Percentiles rank a stretch among this genome's conserved stretches.
Conservation (phyloP, 345 rosid species). For the Xanthoceras sorbifolium region DNA sequence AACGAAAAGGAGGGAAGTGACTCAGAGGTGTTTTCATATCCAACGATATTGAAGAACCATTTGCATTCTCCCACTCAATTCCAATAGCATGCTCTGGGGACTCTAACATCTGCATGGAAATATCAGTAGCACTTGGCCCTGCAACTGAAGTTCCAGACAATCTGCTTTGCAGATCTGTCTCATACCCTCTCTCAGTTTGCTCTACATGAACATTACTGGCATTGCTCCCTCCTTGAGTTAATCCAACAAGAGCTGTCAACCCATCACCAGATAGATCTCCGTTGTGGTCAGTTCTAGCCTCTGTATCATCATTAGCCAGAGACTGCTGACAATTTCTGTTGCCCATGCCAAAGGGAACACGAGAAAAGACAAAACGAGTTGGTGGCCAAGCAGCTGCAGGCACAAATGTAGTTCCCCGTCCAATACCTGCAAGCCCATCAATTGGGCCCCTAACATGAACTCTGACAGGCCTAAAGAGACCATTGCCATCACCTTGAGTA, state of each 20-base stretch:
- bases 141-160: conserved; percentile 45
- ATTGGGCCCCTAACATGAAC: conserved; percentile 86
- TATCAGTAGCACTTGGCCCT: conserved; percentile 48
- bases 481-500: conserved; percentile 72
- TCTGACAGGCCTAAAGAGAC: conserved; percentile 78
- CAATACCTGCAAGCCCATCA: conserved; percentile 98
- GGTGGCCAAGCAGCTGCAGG: conserved; percentile 87
- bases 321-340: conserved; percentile 82
- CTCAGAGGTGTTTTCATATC: conserved; percentile 90
- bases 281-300: conserved; percentile 68
- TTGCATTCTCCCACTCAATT: conserved; percentile 75
- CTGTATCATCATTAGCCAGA: conserved; percentile 79
- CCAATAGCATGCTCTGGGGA: conserved; percentile 61
- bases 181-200: conserved; percentile 55
- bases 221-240: conserved; percentile 72
- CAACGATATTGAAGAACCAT: conserved; percentile 72
- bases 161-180: conserved; percentile 47
- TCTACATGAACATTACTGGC: conserved; percentile 50
- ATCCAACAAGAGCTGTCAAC: conserved; percentile 84
- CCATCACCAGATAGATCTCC: conserved; percentile 86
- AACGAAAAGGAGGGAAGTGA: conserved; percentile 98
- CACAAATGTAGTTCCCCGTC: conserved; percentile 79
- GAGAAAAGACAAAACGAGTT: conserved; percentile 89
- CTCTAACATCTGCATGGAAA: conserved; percentile 67
- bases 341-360: conserved; percentile 75